These are phyloP conservation scores for Penicillium corylophilum DNA, from an alignment of 2,329 filamentous ascomycete genomes.

Conservation along the genomic window DNA sequence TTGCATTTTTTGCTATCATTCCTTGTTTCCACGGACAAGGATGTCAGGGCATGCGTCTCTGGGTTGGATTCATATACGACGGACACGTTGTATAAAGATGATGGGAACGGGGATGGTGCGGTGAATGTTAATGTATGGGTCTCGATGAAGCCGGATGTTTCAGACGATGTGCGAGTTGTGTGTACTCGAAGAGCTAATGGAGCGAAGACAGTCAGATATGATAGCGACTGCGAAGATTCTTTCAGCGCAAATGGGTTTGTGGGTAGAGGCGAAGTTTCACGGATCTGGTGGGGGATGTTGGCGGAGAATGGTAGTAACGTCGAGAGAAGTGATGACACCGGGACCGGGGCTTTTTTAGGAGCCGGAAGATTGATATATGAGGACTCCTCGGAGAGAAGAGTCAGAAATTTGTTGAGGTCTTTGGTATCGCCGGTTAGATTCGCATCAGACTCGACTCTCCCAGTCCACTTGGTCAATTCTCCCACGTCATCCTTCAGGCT, in stretches of 20 bases:
- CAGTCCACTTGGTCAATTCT: constrained; percentile 58
- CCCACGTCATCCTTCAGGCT: constrained; percentile 60
- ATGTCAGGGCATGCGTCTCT: constrained; percentile 35
- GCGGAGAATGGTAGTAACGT: constrained; percentile 43
- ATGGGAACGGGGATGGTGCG: constrained; percentile 37
- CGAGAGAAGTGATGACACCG: constrained; percentile 40
- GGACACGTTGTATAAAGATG: constrained; percentile 32
- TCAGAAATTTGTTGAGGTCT: constrained; percentile 30
- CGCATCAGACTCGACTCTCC: constrained; percentile 45
- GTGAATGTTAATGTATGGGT: constrained; percentile 38
- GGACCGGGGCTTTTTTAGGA: constrained; percentile 19
- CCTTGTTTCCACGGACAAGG: constrained; percentile 28
- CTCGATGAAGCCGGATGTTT: constrained; percentile 26
- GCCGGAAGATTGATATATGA: constrained; percentile 23
- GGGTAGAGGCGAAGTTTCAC: constrained; percentile 42
- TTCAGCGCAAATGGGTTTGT: constrained; percentile 67
- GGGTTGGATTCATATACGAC: constrained; percentile 38
- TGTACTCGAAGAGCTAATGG: constrained; percentile 57
- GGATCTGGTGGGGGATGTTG: constrained; percentile 23
- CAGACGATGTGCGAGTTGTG: constrained; percentile 26
- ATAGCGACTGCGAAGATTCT: constrained; percentile 55
- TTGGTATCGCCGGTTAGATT: constrained; percentile 35
- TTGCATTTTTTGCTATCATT: constrained; percentile 18
- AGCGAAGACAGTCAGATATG: constrained; percentile 70
- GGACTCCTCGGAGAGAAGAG: constrained; percentile 31